Conservation (phyloP, 1,284 basidiomycete genomes). For the Ganoderma lingzhi region DNA sequence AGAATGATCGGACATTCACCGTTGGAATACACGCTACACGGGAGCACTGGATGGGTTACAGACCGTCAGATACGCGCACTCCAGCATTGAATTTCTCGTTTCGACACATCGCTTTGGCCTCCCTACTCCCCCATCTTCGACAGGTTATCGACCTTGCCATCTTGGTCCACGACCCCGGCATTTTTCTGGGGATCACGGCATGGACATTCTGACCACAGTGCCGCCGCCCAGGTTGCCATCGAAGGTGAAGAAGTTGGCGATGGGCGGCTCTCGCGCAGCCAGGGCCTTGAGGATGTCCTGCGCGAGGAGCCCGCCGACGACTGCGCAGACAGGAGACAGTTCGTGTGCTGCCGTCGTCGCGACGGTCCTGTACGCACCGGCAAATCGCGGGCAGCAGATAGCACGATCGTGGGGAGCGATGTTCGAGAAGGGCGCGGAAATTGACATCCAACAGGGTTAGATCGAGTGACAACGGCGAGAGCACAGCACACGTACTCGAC, state of each 20-base stretch:
- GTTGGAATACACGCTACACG: constrained; percentile 27
- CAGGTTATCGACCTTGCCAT: too few species aligned
- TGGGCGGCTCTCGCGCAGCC: constrained; percentile 89
- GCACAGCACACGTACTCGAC: constrained; percentile 58
- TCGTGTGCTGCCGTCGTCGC: constrained; percentile 81
- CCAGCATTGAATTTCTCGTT: neutral
- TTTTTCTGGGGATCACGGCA: constrained; percentile 41
- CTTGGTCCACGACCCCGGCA: neutral
- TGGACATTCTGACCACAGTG: constrained; percentile 65
- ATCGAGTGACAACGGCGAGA: constrained; percentile 3
- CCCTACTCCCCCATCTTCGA: too few species aligned
- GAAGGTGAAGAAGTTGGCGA: constrained; percentile 93
- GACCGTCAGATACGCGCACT: constrained; percentile 1
- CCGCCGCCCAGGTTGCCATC: constrained; percentile 84
- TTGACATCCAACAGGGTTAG: neutral
- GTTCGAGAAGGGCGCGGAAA: neutral
- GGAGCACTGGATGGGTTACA: constrained; percentile 8
- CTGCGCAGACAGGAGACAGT: constrained; percentile 90
- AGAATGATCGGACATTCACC: constrained; percentile 34
- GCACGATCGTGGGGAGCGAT: neutral
- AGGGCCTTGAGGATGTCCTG: constrained; percentile 96
- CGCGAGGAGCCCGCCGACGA: constrained; percentile 92
- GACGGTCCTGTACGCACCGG: constrained; percentile 55
- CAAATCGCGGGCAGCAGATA: neutral
- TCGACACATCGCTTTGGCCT: neutral